Evolutionary conservation across 805 yeast species (phyloP), one percentile per base, ranked within the genome.

Genomic region (Hanseniaspora guilliermondii): DNA sequence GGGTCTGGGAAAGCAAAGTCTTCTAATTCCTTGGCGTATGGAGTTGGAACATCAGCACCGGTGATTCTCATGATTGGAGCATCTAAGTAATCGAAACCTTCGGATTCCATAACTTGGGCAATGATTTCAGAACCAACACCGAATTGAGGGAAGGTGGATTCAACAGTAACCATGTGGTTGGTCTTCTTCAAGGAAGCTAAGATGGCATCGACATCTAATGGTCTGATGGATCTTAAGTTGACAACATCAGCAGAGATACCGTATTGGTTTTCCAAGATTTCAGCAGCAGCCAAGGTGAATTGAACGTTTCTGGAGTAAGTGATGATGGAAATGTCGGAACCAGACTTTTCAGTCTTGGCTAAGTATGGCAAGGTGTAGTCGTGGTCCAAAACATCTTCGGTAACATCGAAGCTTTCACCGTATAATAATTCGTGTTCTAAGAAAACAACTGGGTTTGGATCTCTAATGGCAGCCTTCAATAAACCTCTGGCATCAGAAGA

Each of bases 1-100:
- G 86, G 77, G 70, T 89, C 96, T 72, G 99, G 99, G 96, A 93
- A 93, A 55, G 97, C 96, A 68, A 93, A 86, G 75, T 85, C 94
- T 80, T 93, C 99, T 69, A 93, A 79, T 74, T 84, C 89, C 72
- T 82, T 80, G 64, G 96, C 96, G 69, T 93, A 93, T 60, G 99
- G 99, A 62, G 98, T 93, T 72, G 99, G 99, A 33, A 89, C 97
- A 76, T 93, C 99, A 68, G 97, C 95, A 71, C 98, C 98, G 57
- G 98, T 93, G 65, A 89, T 91, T 78, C 99, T 87, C 76, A 84
- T 95, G 61, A 93, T 87, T 64, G 99, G 99, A 58, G 97, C 95
- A 73, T 93, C 99, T 68, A 93, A 80, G 80, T 88, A 87, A 73
- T 93, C 98, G 62, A 93, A 93, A 53, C 95, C 97, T 73, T 89